Conservation (phyloP, 148 eudicot species). For the Fagopyrum tataricum region DNA sequence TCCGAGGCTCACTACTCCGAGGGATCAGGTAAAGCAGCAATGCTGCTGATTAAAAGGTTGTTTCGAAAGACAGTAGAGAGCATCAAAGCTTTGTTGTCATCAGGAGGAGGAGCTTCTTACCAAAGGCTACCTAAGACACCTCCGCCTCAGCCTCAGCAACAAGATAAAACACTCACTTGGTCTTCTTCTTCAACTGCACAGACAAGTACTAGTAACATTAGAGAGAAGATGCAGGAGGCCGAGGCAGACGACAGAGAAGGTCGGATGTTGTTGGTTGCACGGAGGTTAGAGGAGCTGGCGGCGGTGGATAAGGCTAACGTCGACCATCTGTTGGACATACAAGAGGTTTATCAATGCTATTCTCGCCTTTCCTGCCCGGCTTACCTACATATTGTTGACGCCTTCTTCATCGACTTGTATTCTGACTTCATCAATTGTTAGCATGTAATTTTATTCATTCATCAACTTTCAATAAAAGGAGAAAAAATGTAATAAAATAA, state of each 20-base stretch:
- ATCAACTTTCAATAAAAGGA: no score
- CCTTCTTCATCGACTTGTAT: no score
- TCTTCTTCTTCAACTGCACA: constrained; percentile 20
- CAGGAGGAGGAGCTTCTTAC: constrained; percentile 19
- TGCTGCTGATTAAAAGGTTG: constrained; percentile 48
- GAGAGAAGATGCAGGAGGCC: no score
- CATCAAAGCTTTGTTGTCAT: constrained; percentile 39
- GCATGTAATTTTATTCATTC: no score
- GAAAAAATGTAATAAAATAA: no score
- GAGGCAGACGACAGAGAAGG: background rate
- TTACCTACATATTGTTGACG: no score
- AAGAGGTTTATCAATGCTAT: no score
- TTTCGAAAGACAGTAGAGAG: constrained; percentile 34
- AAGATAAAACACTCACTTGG: constrained; percentile 1
- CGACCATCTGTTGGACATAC: no score
- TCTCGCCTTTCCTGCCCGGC: no score
- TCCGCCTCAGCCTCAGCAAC: constrained; percentile 11
- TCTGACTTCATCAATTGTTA: no score
- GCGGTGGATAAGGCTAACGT: background rate
- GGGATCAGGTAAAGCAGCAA: constrained; percentile 18
- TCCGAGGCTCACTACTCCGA: no score
- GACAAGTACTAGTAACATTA: background rate
- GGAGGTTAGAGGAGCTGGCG: no score
- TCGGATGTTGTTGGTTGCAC: constrained; percentile 9
- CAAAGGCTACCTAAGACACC: constrained; percentile 47